Evolutionary conservation across 768 basidiomycete genomes (phyloP).

Genomic region (Mycena venus): DNA sequence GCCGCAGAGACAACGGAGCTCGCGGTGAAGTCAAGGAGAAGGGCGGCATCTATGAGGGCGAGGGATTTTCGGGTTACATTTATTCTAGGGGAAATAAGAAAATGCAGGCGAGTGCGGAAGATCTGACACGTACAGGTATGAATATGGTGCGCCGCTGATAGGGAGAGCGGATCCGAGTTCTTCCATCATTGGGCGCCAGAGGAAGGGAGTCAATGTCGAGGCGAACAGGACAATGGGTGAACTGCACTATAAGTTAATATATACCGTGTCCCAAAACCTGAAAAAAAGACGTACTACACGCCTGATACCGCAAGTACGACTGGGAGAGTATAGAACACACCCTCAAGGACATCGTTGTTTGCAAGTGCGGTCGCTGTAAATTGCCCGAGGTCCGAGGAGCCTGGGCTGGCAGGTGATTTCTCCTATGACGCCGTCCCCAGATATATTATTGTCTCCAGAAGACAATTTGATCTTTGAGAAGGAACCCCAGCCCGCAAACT

Average conservation of each 20-base stretch:
- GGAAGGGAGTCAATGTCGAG: conserved; percentile 72
- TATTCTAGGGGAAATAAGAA: too few species aligned
- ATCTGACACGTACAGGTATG: conserved; percentile 75
- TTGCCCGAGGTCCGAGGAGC: conserved; percentile 71
- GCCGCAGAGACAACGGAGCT: conserved; percentile 81
- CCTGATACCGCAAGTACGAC: conserved; percentile 74
- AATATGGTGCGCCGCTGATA: conserved; percentile 79
- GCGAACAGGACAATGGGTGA: conserved; percentile 78
- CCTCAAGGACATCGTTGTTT: conserved; percentile 75
- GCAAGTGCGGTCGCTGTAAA: conserved; percentile 76
- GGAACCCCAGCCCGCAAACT: conserved; percentile 82
- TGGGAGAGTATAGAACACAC: conserved; percentile 80
- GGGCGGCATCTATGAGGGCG: too few species aligned
- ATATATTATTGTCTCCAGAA: conserved; percentile 53
- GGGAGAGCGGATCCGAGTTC: conserved; percentile 79
- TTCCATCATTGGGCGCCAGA: conserved; percentile 83
- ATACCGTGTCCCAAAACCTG: too few species aligned
- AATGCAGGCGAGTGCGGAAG: too few species aligned
- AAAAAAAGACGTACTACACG: conserved; percentile 68
- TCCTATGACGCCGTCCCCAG: conserved; percentile 48
- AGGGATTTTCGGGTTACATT: too few species aligned
- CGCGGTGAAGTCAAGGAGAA: conserved; percentile 79
- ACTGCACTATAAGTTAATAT: too few species aligned
- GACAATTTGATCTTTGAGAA: conserved; percentile 61
- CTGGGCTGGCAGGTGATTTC: conserved; percentile 45